phyloP scores from a whole-genome alignment of 345 rosid genomes.

The Sonneratia caseolaris region DNA sequence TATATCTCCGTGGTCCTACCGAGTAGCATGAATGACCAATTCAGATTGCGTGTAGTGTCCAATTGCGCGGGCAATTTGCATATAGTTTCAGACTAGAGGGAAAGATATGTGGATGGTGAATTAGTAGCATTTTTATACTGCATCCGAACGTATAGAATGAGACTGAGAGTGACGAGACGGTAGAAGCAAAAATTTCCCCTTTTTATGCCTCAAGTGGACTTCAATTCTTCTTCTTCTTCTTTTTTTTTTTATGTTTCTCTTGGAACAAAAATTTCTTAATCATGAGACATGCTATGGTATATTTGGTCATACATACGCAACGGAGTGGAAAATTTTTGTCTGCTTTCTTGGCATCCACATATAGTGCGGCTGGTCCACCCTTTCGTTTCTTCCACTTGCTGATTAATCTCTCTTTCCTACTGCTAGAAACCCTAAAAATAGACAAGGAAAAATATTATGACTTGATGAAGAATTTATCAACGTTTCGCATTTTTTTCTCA shows the following conservation, averaged over 20 bases:
- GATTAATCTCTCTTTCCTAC: not conserved
- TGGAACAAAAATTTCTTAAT: too few species aligned
- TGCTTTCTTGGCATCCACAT: constrained; percentile 11
- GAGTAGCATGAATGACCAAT: not conserved
- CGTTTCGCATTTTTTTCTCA: too few species aligned
- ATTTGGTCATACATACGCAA: too few species aligned
- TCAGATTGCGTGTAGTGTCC: not conserved
- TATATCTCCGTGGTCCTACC: not conserved
- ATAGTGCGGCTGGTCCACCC: constrained; percentile 32
- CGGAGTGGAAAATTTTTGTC: not conserved
- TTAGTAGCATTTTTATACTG: not conserved
- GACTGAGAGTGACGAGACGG: too few species aligned
- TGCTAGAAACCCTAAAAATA: not conserved
- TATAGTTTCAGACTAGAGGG: not conserved
- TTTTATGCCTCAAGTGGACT: too few species aligned
- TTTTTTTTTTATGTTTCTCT: too few species aligned
- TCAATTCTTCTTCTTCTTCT: too few species aligned
- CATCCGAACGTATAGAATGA: not conserved
- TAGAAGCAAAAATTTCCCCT: too few species aligned
- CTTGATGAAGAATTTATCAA: too few species aligned
- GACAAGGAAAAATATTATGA: too few species aligned
- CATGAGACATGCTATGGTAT: too few species aligned
- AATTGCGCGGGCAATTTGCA: not conserved
- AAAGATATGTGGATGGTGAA: not conserved
- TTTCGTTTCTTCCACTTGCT: constrained; percentile 5